Base-by-base conservation (phyloP, 1,139 yeast species). In the Lodderomyces beijingensis region DNA sequence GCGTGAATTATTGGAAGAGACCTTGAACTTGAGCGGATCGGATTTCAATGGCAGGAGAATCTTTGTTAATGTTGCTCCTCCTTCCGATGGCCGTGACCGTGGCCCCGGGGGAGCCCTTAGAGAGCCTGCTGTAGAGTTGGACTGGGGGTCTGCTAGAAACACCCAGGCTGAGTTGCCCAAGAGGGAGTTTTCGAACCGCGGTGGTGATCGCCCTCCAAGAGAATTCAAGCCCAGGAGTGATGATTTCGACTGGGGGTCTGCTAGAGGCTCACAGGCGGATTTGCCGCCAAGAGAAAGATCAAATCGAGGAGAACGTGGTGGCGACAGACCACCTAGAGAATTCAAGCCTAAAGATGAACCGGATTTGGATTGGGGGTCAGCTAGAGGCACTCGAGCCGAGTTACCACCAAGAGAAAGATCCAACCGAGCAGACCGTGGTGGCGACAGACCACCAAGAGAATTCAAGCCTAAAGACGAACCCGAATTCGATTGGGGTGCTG, bases 21-120 rank as follows among this genome's bases (percentile, higher is more conserved):
- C 93, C 4, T 68, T 89, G 49, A 65, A 68, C 33, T 72, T 83
- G 50, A 73, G 79, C 41, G 78, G 77, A 47, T 58, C 77, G 36
- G 79, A 74, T 42, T 68, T 86, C 50, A 73, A 74, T 39, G 93
- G 88, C 36, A 80, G 95, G 64, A 77, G 78, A 49, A 75, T 87
- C 42, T 85, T 77, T 46, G 86, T 93, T 36, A 77, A 79, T 45
- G 97, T 91, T 38, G 96, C 97, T 33, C 96, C 94, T 38, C 94
- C 94, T 41, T 63, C 65, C 36, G 73, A 67, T 35, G 57, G 65
- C 46, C 72, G 65, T 52, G 67, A 74, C 74, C 60, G 65, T 51
- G 34, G 28, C 41, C 51, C 41, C 32, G 60, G 12, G 71, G 66
- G 35, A 50, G 52, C 31, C 16, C n/a, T n/a, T n/a, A n/a, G n/a